Base-by-base conservation (phyloP, 1,139 yeast genomes). In the Hyphopichia wangnamkhiaoensis region DNA sequence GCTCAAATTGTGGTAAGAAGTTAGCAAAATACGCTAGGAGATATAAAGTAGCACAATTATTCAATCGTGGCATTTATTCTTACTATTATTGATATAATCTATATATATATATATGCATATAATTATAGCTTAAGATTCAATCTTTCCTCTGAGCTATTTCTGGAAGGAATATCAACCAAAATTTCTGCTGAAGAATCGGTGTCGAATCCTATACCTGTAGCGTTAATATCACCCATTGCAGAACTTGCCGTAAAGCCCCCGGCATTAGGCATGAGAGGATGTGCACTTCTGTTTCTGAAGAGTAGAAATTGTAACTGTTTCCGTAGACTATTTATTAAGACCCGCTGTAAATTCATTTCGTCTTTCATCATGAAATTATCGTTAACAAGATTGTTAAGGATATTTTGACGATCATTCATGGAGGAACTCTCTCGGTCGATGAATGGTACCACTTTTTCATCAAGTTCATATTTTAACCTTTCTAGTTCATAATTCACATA, bases 261-360 rank as follows among this genome's bases (percentile, higher is more conserved):
- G 24, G 7, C 10, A 21, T 21, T 10, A 21, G 24, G 24, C 24
- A 21, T 21, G 24, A 16, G 31, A 3, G 5, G 17, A 7, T 9
- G 35, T 38, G 35, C 47, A 48, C 23, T 52, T 26, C 63, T 57
- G 40, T 77, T 62, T 15, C 72, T 64, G 45, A 75, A 67, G 39
- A 75, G 45, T 45, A 76, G 56, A 45, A 71, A 76, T 43, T 76
- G 82, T 23, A 77, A 55, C 46, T 77, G 82, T 45, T 77, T 79
- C 31, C 81, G 54, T 26, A 77, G 51, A 41, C 77, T 71, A 48
- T 68, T 71, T 31, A 78, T 59, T 37, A 71, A 59, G 45, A 71
- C 58, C 36, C 80, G 49, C 43, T 76, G 82, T 36, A 66, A 52
- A 44, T 66, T 73, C 49, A 77, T 46, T 42, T 77, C 82, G 37